A percentile compares a stretch with the other conserved stretches of the same genome.
phyloP scores from a whole-genome alignment of 352 stramenopile genomes.

The Globisporangium irregulare region DNA sequence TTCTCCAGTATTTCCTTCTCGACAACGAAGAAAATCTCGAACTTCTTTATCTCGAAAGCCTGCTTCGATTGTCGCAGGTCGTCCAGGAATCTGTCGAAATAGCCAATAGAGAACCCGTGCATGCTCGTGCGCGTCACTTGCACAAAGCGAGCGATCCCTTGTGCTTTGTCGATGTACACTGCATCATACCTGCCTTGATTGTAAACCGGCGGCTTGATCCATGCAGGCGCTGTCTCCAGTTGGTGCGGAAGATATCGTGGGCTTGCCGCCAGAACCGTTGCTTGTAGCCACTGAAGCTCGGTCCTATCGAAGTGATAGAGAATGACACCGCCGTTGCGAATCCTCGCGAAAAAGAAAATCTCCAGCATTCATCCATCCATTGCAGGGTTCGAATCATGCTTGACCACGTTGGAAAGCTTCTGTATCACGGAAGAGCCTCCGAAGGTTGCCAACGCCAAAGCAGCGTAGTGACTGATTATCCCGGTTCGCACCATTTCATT shows the following conservation, averaged over 20 bases:
- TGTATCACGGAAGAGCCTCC: background rate
- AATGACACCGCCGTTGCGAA: background rate
- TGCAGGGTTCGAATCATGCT: background rate
- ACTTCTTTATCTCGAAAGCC: background rate
- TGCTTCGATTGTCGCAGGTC: background rate
- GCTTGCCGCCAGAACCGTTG: too few species aligned
- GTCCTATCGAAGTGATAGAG: background rate
- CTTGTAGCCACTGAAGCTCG: background rate
- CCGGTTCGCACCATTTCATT: background rate
- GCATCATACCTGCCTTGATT: background rate
- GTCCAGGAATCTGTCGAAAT: background rate
- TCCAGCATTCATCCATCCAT: background rate
- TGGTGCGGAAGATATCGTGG: too few species aligned
- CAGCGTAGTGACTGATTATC: background rate
- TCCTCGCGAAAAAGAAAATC: background rate
- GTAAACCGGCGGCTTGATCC: background rate
- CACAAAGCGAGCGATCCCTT: background rate
- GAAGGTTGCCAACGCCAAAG: background rate
- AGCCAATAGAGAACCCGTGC: background rate
- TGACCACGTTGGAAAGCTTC: background rate
- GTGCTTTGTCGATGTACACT: background rate
- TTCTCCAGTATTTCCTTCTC: background rate
- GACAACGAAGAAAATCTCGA: constrained; percentile 1
- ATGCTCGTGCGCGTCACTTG: background rate
- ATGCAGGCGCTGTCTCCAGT: background rate